Evolutionary conservation across 78 protist species (phyloP).

Genomic region (Planoprotostelium fungivorum): DNA sequence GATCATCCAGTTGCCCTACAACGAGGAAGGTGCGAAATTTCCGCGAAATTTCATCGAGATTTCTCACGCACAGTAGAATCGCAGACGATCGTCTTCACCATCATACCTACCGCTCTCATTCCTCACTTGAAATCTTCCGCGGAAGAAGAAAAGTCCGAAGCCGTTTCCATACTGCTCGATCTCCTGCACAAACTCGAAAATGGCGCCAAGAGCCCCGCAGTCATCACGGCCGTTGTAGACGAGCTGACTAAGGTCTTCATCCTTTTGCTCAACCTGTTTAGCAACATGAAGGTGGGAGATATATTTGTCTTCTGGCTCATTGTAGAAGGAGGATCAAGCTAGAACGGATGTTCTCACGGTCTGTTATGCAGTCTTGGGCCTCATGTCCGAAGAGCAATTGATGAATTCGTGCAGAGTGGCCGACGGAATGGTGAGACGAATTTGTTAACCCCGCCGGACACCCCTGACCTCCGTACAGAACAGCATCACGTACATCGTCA

Average conservation of each 20-base stretch:
- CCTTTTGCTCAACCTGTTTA: no score
- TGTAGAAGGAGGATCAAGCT: neutral
- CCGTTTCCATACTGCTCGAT: neutral
- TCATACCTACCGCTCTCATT: neutral
- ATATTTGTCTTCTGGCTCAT: neutral
- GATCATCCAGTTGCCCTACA: neutral
- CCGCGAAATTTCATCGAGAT: neutral
- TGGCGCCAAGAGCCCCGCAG: neutral
- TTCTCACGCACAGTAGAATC: constrained; percentile 1
- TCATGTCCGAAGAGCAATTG: neutral
- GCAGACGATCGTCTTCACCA: neutral
- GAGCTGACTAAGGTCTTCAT: neutral
- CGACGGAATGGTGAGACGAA: neutral
- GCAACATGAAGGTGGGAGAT: neutral
- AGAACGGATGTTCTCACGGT: neutral
- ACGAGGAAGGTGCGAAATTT: neutral
- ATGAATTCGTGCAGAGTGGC: neutral
- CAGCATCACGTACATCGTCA: neutral
- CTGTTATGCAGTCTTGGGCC: neutral
- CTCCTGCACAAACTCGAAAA: neutral
- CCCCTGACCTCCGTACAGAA: neutral
- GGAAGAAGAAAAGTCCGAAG: neutral
- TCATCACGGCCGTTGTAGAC: neutral
- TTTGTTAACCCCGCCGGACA: neutral
- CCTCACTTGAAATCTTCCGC: neutral